Percentiles rank a stretch among this genome's conserved stretches.
phyloP scores from a whole-genome alignment of 176 grass and related monocot species.

The Saccharum officinarum region DNA sequence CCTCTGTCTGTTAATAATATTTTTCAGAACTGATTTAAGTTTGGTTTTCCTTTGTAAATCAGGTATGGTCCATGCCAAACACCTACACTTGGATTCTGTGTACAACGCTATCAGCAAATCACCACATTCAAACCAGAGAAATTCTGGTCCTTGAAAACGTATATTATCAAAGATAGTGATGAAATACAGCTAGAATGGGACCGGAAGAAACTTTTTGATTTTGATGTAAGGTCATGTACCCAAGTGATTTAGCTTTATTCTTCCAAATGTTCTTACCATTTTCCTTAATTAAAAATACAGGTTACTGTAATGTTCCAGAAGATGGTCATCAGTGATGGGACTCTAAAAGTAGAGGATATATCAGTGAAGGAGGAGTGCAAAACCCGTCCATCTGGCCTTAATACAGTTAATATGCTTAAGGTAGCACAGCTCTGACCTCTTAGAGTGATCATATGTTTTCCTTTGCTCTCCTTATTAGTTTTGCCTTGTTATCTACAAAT shows the following conservation, averaged over 20 bases:
- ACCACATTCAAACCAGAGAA: slow-evolving; percentile 99
- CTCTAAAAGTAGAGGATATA: slow-evolving; percentile 74
- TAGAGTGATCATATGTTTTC: not conserved
- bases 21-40: slow-evolving; percentile 16
- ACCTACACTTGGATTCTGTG: slow-evolving; percentile 95
- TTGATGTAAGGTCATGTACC: slow-evolving; percentile 60
- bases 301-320: slow-evolving; percentile 95
- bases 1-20: slow-evolving; percentile 13
- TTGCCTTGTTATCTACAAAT: slow-evolving; percentile 10
- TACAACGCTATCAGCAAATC: slow-evolving; percentile 91
- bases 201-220: slow-evolving; percentile 89
- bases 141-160: slow-evolving; percentile 92
- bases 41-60: slow-evolving; percentile 34
- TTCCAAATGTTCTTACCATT: slow-evolving; percentile 13
- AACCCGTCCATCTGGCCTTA: slow-evolving; percentile 86
- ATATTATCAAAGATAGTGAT: slow-evolving; percentile 72
- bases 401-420: slow-evolving; percentile 99
- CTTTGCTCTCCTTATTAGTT: not conserved
- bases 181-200: slow-evolving; percentile 91
- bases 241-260: slow-evolving; percentile 18
- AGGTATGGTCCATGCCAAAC: slow-evolving; percentile 99
- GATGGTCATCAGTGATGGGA: slow-evolving; percentile 73
- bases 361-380: slow-evolving; percentile 91
- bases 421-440: slow-evolving; percentile 31
- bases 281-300: slow-evolving; percentile 53